Evolutionary conservation across 495 filamentous ascomycete species (phyloP), one percentile per base, ranked within the genome.

Genomic region (Astrothelium macrocarpum): DNA sequence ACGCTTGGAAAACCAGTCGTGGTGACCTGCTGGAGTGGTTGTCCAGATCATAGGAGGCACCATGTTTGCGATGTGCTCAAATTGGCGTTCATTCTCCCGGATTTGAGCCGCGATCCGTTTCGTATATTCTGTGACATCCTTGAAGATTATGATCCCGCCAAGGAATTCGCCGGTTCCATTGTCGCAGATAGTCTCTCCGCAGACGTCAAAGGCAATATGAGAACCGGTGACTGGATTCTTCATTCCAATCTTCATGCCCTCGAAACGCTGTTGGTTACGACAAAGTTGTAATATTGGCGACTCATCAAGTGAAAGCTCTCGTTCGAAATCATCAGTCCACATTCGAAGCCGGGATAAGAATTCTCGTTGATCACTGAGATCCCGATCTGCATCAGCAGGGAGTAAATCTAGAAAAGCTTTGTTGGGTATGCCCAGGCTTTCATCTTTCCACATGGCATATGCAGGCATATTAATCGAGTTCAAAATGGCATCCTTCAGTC

Each of bases 11-110:
- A 82, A 90, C 73, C 86, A 90, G 67, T 90, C 87, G 64, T 83
- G 78, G 20, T 71, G 61, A 1, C 87, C 86, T 12, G 83, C 78
- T 1, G 84, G 76, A 2, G 68, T 81, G 0, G 84, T 80, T 0
- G 86, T 87, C 87, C 85, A 89, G 45, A 84, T 80, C 74, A 89
- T 78, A 69, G 86, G 84, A 10, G 87, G 87, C 76, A 89, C 84
- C 20, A 81, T 82, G 61, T 90, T 85, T 65, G 84, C 87, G 61
- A 90, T 89, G 14, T 84, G 73, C 67, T 82, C 79, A 66, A 90
- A 90, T 56, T 86, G 78, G 65, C 82, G 76, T 63, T 87, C 84
- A 62, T 87, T 86, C 46, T 81, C 79, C 63, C 82, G 76, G 60
- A 79, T 82, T 71, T 88, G 85, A 2, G 80, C 76, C 59, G 78